Base-by-base conservation (phyloP, 805 yeast species). In the Schwanniomyces vanrijiae region DNA sequence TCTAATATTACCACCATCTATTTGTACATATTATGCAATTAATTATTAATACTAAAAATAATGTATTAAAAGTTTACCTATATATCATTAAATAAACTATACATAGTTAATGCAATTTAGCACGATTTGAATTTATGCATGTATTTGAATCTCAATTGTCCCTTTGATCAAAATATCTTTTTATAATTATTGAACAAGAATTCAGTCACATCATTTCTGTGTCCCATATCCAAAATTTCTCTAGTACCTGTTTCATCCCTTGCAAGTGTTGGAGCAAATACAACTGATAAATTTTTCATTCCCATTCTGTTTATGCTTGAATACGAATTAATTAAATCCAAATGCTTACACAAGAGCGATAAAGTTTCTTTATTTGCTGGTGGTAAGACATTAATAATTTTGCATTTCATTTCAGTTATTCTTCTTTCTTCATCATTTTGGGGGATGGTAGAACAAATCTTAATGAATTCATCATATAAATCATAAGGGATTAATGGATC, bases 211-310 rank as follows among this genome's bases (percentile, higher is more conserved):
- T 81, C 85, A 53, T 88, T 90, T 61, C 92, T 79, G 43, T 82
- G 77, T 21, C 86, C 86, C 87, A 90, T 89, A 64, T 94, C 98
- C 45, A 75, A 59, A 63, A 94, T 81, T 64, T 94, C 99, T 45
- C 84, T 78, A 53, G 86, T 90, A 6, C 96, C 91, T 35, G 82
- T 77, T 49, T 76, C 69, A 57, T 90, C 96, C 41, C 96, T 77
- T 0, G 90, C 85, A 38, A 94, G 68, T 6, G 97, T 90, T 3
- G 99, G 98, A 1, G 97, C 96, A 74, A 94, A 94, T 6, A 92
- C 97, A 38, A 94, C 89, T 0, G 96, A 84, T 44, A 94, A 68
- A 58, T 94, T 90, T 64, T 83, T 83, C 55, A 79, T 73, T 37
- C 80, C 88, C 99, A 94, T 94, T 63, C 91, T 77, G 62, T 91